These are phyloP conservation scores for Wickerhamiella brachini DNA, from an alignment of 805 yeast genomes.

Conservation along the genomic window DNA sequence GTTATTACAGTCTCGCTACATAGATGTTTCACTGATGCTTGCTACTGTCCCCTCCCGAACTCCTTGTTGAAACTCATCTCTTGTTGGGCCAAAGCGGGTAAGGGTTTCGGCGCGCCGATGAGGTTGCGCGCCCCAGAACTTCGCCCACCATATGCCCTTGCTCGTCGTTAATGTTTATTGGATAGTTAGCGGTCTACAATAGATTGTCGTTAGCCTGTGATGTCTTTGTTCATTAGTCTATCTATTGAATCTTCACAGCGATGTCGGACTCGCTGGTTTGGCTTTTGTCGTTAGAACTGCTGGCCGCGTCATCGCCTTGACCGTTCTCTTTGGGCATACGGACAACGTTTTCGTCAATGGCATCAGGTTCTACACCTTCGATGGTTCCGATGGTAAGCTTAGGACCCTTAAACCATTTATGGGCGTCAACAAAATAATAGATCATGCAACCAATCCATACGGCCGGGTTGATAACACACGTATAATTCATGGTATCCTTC, in stretches of 20 bases:
- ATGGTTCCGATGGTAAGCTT: slow-evolving; percentile 15
- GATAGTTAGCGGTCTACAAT: too few relatives aligned
- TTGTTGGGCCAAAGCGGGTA: neutral
- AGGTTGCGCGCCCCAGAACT: too few relatives aligned
- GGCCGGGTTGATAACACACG: slow-evolving; percentile 48
- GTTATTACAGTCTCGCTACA: too few relatives aligned
- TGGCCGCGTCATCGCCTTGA: neutral
- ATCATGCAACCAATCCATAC: slow-evolving; percentile 40
- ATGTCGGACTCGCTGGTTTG: neutral
- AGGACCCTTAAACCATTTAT: slow-evolving; percentile 47
- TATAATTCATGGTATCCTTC: slow-evolving; percentile 48
- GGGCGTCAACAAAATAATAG: slow-evolving; percentile 39
- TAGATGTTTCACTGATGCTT: too few relatives aligned
- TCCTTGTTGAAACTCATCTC: too few relatives aligned
- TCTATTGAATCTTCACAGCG: neutral
- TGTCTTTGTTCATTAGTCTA: too few relatives aligned
- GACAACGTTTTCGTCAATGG: neutral
- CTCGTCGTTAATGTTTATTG: too few relatives aligned
- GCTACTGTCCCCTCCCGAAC: too few relatives aligned
- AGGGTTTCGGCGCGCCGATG: neutral
- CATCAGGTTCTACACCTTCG: slow-evolving; percentile 29
- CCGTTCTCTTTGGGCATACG: neutral
- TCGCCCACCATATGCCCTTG: too few relatives aligned
- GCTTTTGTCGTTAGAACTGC: neutral
- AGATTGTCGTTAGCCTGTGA: too few relatives aligned